A percentile compares a stretch with the other conserved stretches of the same genome.
phyloP scores from a whole-genome alignment of 108 stramenopile species.

The Fragilaria radians region DNA sequence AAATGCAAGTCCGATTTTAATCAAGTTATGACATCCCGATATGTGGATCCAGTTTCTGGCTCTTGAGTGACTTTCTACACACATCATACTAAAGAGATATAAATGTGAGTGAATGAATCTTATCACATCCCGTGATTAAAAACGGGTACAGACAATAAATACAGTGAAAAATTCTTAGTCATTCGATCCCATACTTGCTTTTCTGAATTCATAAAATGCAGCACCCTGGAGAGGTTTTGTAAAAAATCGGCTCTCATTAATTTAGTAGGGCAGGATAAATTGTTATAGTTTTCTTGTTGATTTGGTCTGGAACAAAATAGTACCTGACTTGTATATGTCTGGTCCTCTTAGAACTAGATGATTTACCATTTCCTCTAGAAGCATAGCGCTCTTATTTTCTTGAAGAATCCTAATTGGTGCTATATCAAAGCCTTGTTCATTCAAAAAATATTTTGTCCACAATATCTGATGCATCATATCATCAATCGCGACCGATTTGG shows the following conservation, averaged over 20 bases:
- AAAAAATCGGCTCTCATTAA: constrained; percentile 46
- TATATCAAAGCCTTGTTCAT: constrained; percentile 23
- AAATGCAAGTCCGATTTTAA: no score
- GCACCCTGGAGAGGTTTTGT: constrained; percentile 44
- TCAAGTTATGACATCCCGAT: no score
- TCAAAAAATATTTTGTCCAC: no score
- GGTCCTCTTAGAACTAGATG: no score
- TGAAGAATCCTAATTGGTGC: constrained; percentile 42
- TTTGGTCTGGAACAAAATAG: constrained; percentile 37
- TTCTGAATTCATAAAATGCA: constrained; percentile 23
- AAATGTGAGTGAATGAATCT: no score
- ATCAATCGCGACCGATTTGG: constrained; percentile 32
- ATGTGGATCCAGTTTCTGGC: no score
- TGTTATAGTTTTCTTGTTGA: constrained; percentile 9
- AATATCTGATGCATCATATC: constrained; percentile 30
- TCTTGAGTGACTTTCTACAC: no score
- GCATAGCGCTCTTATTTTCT: constrained; percentile 47
- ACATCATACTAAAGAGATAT: no score
- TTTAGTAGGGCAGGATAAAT: constrained; percentile 35
- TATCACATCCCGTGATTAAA: no score
- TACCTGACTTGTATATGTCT: constrained; percentile 37
- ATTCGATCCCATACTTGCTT: constrained; percentile 16
- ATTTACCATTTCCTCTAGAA: constrained; percentile 43
- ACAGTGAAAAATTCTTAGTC: not conserved
- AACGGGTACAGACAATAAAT: constrained; percentile 12